Percentiles rank a stretch among this genome's conserved stretches.
Evolutionary conservation across 108 stramenopile species (phyloP).

Genomic region (Skeletonema potamos): DNA sequence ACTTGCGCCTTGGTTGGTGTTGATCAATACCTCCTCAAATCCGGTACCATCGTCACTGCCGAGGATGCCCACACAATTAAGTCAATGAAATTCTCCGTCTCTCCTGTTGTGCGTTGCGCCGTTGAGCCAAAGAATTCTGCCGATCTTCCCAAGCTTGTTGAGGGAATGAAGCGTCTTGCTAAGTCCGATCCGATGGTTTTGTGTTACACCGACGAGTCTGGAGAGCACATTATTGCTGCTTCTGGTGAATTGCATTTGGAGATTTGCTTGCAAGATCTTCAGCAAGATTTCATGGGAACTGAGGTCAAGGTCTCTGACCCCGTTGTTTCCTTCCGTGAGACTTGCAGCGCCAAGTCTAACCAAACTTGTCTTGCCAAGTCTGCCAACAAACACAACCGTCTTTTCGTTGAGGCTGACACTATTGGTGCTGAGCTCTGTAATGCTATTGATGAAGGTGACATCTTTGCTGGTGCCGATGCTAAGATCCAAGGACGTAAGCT

Average conservation of each 20-base stretch:
- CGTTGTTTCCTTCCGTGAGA: slow-evolving; percentile 99
- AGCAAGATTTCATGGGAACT: slow-evolving; percentile 99
- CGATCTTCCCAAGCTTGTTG: slow-evolving; percentile 99
- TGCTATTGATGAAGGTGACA: slow-evolving; percentile 97
- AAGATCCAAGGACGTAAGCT: slow-evolving; percentile 95
- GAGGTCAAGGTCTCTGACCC: slow-evolving; percentile 99
- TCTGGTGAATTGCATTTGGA: slow-evolving; percentile 99
- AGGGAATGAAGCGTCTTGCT: slow-evolving; percentile 99
- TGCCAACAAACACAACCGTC: slow-evolving; percentile 99
- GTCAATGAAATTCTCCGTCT: slow-evolving; percentile 99
- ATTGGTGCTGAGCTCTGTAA: slow-evolving; percentile 87
- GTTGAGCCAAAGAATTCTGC: slow-evolving; percentile 99
- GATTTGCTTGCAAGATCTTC: slow-evolving; percentile 99
- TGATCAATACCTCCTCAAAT: slow-evolving; percentile 99
- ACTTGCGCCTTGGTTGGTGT: slow-evolving; percentile 99
- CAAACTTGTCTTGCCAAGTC: slow-evolving; percentile 98
- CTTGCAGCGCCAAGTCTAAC: slow-evolving; percentile 90
- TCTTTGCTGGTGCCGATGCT: slow-evolving; percentile 85
- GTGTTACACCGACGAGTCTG: slow-evolving; percentile 99
- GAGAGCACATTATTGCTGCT: slow-evolving; percentile 99
- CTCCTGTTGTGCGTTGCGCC: slow-evolving; percentile 99
- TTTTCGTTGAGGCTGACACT: slow-evolving; percentile 91
- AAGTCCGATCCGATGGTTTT: slow-evolving; percentile 99
- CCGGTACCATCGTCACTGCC: slow-evolving; percentile 97
- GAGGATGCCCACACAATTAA: slow-evolving; percentile 97